These are phyloP conservation scores for Carnegiea gigantea DNA, from an alignment of 179 eudicot species.

Conservation along the genomic window DNA sequence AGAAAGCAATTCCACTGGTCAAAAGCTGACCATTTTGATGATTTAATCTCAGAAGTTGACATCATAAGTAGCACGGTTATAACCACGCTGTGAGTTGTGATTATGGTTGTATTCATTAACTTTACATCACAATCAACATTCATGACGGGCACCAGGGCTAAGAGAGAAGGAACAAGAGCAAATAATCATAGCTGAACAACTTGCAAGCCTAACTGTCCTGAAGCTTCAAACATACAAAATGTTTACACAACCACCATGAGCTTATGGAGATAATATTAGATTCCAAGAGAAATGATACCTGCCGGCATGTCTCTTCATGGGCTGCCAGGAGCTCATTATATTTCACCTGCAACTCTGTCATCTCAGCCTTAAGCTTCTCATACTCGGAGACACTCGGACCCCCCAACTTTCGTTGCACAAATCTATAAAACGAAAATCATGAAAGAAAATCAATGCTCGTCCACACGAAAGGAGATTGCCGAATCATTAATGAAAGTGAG, in stretches of 20 bases:
- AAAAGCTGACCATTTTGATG: not conserved
- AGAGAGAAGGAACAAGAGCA: not conserved
- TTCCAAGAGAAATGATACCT: constrained; percentile 39
- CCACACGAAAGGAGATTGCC: not conserved
- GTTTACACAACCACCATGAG: not conserved
- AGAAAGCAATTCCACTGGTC: not conserved
- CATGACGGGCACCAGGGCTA: not conserved
- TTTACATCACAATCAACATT: too few relatives aligned
- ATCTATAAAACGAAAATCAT: constrained; percentile 38
- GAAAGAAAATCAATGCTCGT: not conserved
- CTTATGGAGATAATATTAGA: not conserved
- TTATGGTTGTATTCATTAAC: too few relatives aligned
- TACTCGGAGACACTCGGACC: constrained; percentile 73
- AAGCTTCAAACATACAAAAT: not conserved
- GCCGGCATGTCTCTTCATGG: constrained; percentile 69
- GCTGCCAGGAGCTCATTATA: constrained; percentile 61
- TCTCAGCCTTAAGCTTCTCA: constrained; percentile 74
- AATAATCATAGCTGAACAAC: not conserved
- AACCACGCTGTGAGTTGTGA: not conserved
- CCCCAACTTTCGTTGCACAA: constrained; percentile 86
- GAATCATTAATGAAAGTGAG: not conserved
- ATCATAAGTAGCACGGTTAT: not conserved
- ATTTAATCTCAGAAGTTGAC: not conserved
- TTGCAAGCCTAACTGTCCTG: not conserved
- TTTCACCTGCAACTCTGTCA: constrained; percentile 58